phyloP scores from a whole-genome alignment of 768 basidiomycete genomes.

The Hypsizygus marmoreus region DNA sequence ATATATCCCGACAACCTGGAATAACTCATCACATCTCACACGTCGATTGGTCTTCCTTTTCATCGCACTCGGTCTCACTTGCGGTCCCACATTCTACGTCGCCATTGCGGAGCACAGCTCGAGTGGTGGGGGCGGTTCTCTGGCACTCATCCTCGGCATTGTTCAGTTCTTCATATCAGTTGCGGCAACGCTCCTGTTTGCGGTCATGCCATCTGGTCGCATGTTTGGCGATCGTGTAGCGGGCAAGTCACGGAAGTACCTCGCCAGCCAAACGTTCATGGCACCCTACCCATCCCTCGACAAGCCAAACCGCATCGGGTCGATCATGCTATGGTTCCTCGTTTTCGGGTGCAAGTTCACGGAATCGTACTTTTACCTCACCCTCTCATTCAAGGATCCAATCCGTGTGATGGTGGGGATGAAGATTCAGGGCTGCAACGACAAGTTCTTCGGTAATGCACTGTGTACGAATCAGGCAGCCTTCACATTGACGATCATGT shows the following conservation, averaged over 20 bases:
- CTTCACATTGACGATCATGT: conserved; percentile 97
- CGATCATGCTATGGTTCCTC: conserved; percentile 82
- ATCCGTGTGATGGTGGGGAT: conserved; percentile 95
- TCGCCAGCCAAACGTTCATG: conserved; percentile 98
- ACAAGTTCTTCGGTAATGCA: conserved; percentile 80
- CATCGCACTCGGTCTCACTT: conserved; percentile 88
- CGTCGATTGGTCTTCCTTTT: conserved; percentile 88
- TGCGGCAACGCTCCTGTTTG: conserved; percentile 82
- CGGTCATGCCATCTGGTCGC: conserved; percentile 91
- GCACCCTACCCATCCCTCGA: conserved; percentile 85
- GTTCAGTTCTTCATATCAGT: conserved; percentile 96
- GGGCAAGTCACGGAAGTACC: conserved; percentile 93
- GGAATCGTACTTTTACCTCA: conserved; percentile 98
- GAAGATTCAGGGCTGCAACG: conserved; percentile 89
- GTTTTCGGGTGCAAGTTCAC: conserved; percentile 96
- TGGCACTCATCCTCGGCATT: conserved; percentile 91
- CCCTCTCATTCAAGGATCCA: conserved; percentile 90
- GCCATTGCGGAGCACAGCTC: conserved; percentile 71
- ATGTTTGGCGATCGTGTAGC: conserved; percentile 99
- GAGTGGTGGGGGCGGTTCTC: conserved; percentile 58
- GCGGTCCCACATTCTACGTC: conserved; percentile 93
- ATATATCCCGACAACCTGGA: conserved; percentile 98
- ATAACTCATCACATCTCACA: conserved; percentile 94
- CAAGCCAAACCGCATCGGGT: conserved; percentile 69
- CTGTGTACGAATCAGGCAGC: conserved; percentile 93